Evolutionary conservation across 495 filamentous ascomycete species (phyloP).

Genomic region (Viridothelium virens): DNA sequence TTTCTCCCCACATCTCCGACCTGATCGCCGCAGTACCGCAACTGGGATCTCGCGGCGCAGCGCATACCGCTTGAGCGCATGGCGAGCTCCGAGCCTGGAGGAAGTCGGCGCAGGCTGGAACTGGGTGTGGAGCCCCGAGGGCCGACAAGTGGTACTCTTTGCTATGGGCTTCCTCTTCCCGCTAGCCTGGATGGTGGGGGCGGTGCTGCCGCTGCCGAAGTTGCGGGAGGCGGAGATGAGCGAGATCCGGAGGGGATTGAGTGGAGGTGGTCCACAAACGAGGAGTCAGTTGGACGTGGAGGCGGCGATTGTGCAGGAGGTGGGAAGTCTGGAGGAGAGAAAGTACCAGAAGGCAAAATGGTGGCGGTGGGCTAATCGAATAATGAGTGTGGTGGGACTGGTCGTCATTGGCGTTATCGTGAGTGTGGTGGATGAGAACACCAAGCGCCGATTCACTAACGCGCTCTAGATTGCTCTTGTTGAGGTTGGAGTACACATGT

Average conservation of each 20-base stretch:
- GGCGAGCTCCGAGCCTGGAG: conserved; percentile 24
- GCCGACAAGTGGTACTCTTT: conserved; percentile 81
- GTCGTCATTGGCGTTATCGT: conserved; percentile 69
- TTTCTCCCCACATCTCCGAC: conserved; percentile 3
- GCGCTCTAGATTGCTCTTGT: conserved; percentile 47
- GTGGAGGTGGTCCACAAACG: conserved; percentile 16
- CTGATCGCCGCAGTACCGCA: conserved; percentile 13
- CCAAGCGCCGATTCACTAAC: conserved; percentile 22
- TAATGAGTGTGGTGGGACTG: conserved; percentile 73
- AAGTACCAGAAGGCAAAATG: conserved; percentile 74
- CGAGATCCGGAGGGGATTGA: conserved; percentile 39
- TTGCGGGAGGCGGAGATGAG: conserved; percentile 28
- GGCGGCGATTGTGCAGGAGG: conserved; percentile 25
- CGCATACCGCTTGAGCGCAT: conserved; percentile 16
- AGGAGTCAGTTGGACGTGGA: conserved; percentile 28
- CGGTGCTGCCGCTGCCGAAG: conserved; percentile 69
- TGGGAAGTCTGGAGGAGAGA: conserved; percentile 30
- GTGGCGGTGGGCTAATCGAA: conserved; percentile 88
- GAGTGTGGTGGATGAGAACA: conserved; percentile 30
- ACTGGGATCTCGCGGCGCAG: background rate
- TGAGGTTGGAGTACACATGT: conserved; percentile 43
- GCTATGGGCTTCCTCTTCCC: conserved; percentile 81
- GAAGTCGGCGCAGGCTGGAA: conserved; percentile 5
- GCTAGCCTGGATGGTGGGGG: conserved; percentile 78
- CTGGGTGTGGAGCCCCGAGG: conserved; percentile 50